phyloP scores from a whole-genome alignment of 306 rosid genomes.

The Sphenostylis stenocarpa region DNA sequence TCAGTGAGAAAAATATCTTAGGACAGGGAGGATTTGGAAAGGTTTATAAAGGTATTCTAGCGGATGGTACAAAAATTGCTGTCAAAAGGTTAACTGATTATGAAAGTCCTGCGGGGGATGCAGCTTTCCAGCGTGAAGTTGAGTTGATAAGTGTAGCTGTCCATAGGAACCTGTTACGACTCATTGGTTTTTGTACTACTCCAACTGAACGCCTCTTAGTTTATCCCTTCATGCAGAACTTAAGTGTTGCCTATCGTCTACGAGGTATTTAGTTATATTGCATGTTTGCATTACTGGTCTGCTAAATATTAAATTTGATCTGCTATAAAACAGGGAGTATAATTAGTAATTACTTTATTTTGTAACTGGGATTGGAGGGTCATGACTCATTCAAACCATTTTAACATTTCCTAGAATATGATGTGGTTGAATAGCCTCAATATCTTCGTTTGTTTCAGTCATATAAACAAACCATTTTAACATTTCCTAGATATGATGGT shows the following conservation, averaged over 20 bases:
- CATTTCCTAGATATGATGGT: neutral
- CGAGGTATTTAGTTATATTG: constrained; percentile 57
- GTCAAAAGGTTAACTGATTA: constrained; percentile 83
- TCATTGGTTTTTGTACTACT: constrained; percentile 89
- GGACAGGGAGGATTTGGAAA: constrained; percentile 99
- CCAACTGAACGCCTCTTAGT: constrained; percentile 90
- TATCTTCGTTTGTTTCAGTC: neutral
- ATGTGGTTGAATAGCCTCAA: constrained; percentile 4
- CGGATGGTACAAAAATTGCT: constrained; percentile 75
- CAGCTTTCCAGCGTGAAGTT: constrained; percentile 92
- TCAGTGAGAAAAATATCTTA: constrained; percentile 75
- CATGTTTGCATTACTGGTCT: neutral
- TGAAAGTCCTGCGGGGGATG: constrained; percentile 85
- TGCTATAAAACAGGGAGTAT: neutral
- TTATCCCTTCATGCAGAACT: constrained; percentile 93
- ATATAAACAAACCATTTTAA: constrained; percentile 13
- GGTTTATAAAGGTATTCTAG: constrained; percentile 85
- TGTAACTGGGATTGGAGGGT: neutral
- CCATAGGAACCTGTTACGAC: constrained; percentile 79
- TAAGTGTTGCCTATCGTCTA: constrained; percentile 84
- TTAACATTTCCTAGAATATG: too few relatives aligned
- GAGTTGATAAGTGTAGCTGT: constrained; percentile 97
- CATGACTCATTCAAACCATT: too few relatives aligned
- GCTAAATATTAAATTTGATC: neutral
- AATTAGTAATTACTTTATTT: neutral